A percentile compares a stretch with the other conserved stretches of the same genome.
Evolutionary conservation across 441 rosid genomes (phyloP).

Genomic region (Breynia disticha): DNA sequence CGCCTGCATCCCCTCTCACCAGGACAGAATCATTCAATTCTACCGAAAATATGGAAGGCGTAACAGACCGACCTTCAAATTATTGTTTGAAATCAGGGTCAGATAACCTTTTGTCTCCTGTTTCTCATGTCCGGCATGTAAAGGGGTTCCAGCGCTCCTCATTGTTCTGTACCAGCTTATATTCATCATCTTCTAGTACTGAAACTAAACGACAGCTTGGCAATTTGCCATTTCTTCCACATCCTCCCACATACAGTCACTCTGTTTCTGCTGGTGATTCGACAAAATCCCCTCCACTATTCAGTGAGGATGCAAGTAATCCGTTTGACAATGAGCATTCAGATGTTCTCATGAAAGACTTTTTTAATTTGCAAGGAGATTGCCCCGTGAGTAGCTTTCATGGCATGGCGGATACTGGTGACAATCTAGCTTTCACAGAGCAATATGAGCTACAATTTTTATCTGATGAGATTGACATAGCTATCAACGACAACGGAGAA

Average conservation of each 20-base stretch:
- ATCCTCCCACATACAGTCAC: constrained; percentile 38
- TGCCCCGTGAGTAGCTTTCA: constrained; percentile 40
- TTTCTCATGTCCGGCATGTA: constrained; percentile 25
- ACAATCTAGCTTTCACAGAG: constrained; percentile 37
- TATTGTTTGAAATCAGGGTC: constrained; percentile 23
- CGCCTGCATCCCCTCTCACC: constrained; percentile 28
- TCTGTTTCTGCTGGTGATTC: constrained; percentile 41
- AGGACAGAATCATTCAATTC: constrained; percentile 24
- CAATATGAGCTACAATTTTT: constrained; percentile 69
- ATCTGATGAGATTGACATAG: constrained; percentile 73
- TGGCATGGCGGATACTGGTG: constrained; percentile 32
- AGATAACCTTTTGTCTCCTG: constrained; percentile 29
- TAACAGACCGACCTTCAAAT: constrained; percentile 12
- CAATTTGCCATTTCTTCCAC: constrained; percentile 75
- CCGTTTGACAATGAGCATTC: constrained; percentile 34
- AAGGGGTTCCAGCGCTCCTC: constrained; percentile 58
- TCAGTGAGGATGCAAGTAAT: constrained; percentile 38
- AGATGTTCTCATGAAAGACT: constrained; percentile 40
- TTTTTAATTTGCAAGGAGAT: constrained; percentile 38
- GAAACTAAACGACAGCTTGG: constrained; percentile 45
- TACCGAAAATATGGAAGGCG: constrained; percentile 8
- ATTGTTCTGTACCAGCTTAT: constrained; percentile 66
- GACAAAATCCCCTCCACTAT: constrained; percentile 38
- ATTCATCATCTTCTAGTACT: constrained; percentile 67
- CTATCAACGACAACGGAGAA: constrained; percentile 61